Base-by-base conservation (phyloP, 2,329 filamentous ascomycete genomes). In the Ophiostoma fasciatum region DNA sequence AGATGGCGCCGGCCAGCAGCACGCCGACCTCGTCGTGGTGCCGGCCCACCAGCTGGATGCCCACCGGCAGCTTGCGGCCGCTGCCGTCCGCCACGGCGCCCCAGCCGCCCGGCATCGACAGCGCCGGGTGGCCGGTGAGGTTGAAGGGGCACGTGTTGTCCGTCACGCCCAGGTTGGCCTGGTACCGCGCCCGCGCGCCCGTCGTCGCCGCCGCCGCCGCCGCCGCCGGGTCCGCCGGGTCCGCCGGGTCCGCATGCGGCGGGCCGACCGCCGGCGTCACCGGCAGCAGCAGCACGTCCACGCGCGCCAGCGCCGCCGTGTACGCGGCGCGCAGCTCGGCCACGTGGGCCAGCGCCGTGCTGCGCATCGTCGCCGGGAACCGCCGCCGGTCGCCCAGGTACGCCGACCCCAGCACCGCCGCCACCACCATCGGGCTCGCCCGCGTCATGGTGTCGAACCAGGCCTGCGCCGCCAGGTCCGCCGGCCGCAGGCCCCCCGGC, bases 231-330 rank as follows among this genome's bases (percentile, higher is more conserved):
- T 65, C 59, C 1, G 56, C 57, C 7, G 63, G 61, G 19, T 59
- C 61, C 7, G 60, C 57, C 0, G 66, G 65, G 14, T 50, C 48
- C 7, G 57, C 57, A 45, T 64, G 60, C 5, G 50, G 58, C 35
- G 56, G 58, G 1, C 57, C 63, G 2, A 65, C 59, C 1, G 56
- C 57, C 7, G 63, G 61, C 20, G 59, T 61, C 7, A 60, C 57
- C 0, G 66, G 65, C 37, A 62, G 61, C 28, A 70, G 44, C 9
- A 70, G 49, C 5, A 69, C 55, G 43, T 70, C 66, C n/a, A 60
- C 21, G 7, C 19, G n/a, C 4, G 15, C 47, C 7, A 68, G 46
- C 0, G 55, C 62, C 11, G 44, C 41, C 43, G 68, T 63, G 45
- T 69, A 69, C 4, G 60, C 62, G 5, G 56, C 61, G 3, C 62